Evolutionary conservation across 805 yeast genomes (phyloP), one percentile per base, ranked within the genome.

Genomic region (Metschnikowia bowlesiae): DNA sequence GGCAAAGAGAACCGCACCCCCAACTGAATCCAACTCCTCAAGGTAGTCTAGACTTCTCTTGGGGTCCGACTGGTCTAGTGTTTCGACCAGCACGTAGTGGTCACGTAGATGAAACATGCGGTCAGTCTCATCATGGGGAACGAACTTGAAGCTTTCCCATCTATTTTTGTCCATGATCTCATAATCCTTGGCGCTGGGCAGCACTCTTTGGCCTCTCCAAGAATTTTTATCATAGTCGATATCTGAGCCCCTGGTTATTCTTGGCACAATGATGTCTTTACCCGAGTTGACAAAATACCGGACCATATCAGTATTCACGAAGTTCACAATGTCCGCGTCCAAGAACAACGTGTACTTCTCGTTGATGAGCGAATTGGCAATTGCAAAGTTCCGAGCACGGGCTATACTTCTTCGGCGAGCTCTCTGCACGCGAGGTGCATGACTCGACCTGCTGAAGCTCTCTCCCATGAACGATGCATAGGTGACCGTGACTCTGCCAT

Each of bases 1-100:
- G 8, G 68, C 67, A 51, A 75, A 77, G 11, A 78, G 63, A 1
- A 78, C 68, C 1, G 81, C 81, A 8, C 82, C 81, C 1, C 83
- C 82, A 9, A 78, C 83, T 2, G 81, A 75, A 53, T 77, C 81
- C 26, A 78, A 53, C 31, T 60, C 59, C 2, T 67, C 63, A 8
- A 52, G 10, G 35, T 61, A 56, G 34, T 52, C 53, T 16, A 53
- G 35, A 16, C 46, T 34, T 13, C 42, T 48, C 34, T 30, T 39
- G 6, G 40, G 42, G 38, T 44, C 52, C 11, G 44, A 22, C 13
- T 16, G 28, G 11, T 51, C 56, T 35, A 37, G 48, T 13, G 6
- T 44, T n/a, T 46, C 48, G 35, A 54, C 53, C 11, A 53, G 58
- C 1, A 54, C 41, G 7, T 57, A 46, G 48, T 60, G 62, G 28